Conservation (phyloP, 345 rosid species). For the Salix koriyanagi region DNA sequence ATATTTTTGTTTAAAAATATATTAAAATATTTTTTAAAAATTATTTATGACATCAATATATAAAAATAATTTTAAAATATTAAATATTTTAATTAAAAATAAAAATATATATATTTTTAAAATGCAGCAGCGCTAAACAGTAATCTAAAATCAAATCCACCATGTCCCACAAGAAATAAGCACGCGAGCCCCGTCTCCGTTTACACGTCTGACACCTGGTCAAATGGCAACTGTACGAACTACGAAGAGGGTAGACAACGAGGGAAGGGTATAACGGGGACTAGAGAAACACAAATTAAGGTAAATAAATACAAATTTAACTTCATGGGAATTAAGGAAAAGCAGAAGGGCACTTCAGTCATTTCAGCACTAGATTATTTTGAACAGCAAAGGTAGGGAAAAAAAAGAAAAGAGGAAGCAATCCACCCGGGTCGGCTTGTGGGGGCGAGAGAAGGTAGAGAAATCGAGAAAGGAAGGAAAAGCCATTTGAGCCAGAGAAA, state of each 20-base stretch:
- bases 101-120: too few species aligned
- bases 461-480: conserved; percentile 34
- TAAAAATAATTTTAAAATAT: too few species aligned
- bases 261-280: too few species aligned
- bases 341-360: neutral
- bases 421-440: conserved; percentile 28
- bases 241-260: too few species aligned
- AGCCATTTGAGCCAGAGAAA: conserved; percentile 29
- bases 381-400: neutral
- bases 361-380: neutral
- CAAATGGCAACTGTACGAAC: too few species aligned
- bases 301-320: neutral
- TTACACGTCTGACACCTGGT: neutral
- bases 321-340: neutral
- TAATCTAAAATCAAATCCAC: neutral
- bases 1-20: too few species aligned
- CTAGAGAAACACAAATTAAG: too few species aligned
- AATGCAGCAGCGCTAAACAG: too few species aligned
- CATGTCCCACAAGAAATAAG: conserved; percentile 4
- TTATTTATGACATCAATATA: too few species aligned
- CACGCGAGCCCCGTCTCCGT: neutral
- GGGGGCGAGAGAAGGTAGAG: conserved; percentile 39
- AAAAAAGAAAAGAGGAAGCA: conserved; percentile 7
- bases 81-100: too few species aligned
- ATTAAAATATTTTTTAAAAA: too few species aligned